Base-by-base conservation (phyloP, 495 filamentous ascomycete genomes). In the Oidiodendron maius region DNA sequence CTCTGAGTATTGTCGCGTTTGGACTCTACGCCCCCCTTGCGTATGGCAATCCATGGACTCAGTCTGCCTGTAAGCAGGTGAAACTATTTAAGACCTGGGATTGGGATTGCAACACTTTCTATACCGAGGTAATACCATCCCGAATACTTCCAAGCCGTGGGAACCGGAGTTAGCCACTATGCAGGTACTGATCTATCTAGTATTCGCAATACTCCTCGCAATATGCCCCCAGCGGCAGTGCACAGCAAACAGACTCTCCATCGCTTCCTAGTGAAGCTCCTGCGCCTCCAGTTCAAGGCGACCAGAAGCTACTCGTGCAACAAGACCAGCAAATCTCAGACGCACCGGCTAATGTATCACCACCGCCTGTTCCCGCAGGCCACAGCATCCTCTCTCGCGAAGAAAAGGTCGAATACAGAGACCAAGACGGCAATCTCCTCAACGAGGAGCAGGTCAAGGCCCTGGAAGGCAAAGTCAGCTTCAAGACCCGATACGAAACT, bases 1-100 rank as follows among this genome's bases (percentile, higher is more conserved):
- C 76, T 25, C 55, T 87, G 35, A 83, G 80, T 51, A 76, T 88
- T 25, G 77, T 80, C 18, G 85, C 78, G n/a, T 98, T 96, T 65
- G 74, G 75, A 4, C 66, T 96, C 5, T 94, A 90, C 61, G 77
- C 91, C 12, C 93, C 93, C 2, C 72, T 98, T 10, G 79, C 89
- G 5, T 98, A 98, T 59, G 93, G 93, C 47, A 96, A 95, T 59
- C 71, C 83, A 36, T 98, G 93, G 93, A 98, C 93, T 3, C 84
- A 84, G 68, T 67, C 76, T 45, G 81, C 89, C 57, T 98, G 93
- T 74, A 81, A 80, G 32, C 78, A 77, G 44, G 85, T 95, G 46
- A 96, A 96, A 71, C 72, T 98, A 10, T 82, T 97, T 59, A 71
- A 76, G 44, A 80, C 80, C 11, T 98, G 93, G 93, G 93, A 98